phyloP scores from a whole-genome alignment of 345 rosid species.

The Heritiera fomes region DNA sequence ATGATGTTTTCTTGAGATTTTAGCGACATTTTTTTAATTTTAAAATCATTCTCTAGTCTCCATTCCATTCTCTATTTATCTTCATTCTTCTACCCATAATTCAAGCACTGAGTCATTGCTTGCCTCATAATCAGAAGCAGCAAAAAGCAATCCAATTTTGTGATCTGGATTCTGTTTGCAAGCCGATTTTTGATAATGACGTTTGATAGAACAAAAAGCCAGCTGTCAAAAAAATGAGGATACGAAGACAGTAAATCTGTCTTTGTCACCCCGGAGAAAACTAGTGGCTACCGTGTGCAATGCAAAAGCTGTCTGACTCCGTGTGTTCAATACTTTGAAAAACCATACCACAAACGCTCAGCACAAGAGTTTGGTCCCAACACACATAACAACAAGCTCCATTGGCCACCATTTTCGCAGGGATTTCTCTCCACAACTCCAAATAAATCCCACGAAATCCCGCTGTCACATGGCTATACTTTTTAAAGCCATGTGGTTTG shows the following conservation, averaged over 20 bases:
- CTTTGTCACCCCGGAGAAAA: background rate
- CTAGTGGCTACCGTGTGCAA: background rate
- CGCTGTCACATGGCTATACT: background rate
- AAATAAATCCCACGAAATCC: background rate
- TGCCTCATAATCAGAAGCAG: background rate
- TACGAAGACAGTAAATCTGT: background rate
- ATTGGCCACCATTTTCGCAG: background rate
- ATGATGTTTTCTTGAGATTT: too few species aligned
- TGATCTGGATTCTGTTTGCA: background rate
- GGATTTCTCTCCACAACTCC: constrained; percentile 6
- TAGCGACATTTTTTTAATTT: too few species aligned
- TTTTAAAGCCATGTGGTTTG: background rate
- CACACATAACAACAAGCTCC: background rate
- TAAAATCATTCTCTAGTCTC: background rate
- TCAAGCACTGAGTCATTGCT: background rate
- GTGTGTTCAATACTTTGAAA: background rate
- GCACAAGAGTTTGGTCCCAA: background rate
- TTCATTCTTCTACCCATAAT: background rate
- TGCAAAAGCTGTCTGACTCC: constrained; percentile 6
- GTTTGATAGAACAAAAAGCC: background rate
- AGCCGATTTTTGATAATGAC: background rate
- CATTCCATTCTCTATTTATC: background rate
- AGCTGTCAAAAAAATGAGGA: background rate
- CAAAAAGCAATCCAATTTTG: background rate
- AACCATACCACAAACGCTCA: background rate